Conservation (phyloP, 2,329 filamentous ascomycete species). For the Nannizziopsis arthrosporioides region DNA sequence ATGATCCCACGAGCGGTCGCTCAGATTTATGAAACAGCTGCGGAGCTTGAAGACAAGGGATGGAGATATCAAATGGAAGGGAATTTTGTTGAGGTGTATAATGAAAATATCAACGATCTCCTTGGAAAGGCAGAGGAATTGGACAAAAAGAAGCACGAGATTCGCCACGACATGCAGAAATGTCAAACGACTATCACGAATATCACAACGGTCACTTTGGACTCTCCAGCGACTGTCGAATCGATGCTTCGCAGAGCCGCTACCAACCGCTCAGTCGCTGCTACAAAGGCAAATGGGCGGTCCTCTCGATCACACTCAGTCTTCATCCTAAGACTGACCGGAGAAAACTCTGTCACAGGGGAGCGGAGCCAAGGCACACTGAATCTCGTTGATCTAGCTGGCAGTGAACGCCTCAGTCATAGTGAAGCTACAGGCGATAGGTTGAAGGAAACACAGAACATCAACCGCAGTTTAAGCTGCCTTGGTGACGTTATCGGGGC, state of each 20-base stretch:
- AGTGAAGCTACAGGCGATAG: conserved; percentile 76
- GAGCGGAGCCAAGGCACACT: conserved; percentile 85
- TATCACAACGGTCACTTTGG: conserved; percentile 61
- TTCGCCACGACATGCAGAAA: conserved; percentile 70
- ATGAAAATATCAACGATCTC: conserved; percentile 89
- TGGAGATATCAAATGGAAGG: conserved; percentile 94
- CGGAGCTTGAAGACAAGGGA: conserved; percentile 72
- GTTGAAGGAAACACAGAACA: conserved; percentile 88
- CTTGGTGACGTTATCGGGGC: conserved; percentile 90
- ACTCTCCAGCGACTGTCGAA: conserved; percentile 70
- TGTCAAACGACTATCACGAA: conserved; percentile 75
- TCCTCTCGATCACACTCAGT: conserved; percentile 92
- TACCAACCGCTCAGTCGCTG: conserved; percentile 80
- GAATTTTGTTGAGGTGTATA: conserved; percentile 95
- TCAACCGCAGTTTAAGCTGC: conserved; percentile 89
- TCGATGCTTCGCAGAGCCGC: conserved; percentile 67
- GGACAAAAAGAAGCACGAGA: conserved; percentile 74
- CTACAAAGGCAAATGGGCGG: conserved; percentile 93
- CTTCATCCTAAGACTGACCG: conserved; percentile 67
- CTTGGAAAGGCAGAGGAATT: conserved; percentile 60
- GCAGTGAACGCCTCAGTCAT: conserved; percentile 80
- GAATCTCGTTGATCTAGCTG: conserved; percentile 90
- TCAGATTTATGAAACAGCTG: conserved; percentile 86
- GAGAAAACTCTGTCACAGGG: conserved; percentile 59
- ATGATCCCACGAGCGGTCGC: conserved; percentile 91